Conservation (phyloP, 352 stramenopile species). For the Saprolegnia diclina region DNA sequence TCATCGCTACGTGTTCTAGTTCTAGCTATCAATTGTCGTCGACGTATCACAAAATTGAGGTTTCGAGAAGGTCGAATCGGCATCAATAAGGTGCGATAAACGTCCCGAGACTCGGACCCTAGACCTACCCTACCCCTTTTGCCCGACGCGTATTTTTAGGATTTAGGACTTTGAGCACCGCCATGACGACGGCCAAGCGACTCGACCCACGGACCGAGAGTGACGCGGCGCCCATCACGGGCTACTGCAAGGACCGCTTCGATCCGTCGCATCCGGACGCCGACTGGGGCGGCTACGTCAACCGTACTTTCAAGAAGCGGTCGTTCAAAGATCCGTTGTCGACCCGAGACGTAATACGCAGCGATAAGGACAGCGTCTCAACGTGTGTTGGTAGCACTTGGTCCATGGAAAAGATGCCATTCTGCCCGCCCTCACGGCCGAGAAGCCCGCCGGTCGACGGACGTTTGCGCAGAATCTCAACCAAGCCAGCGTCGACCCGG, state of each 20-base stretch:
- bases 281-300: slow-evolving; percentile 65
- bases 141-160: too few species aligned
- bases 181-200: too few species aligned
- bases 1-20: too few species aligned
- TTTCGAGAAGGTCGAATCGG: too few species aligned
- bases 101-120: too few species aligned
- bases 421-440: slow-evolving; percentile 36
- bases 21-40: too few species aligned
- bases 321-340: slow-evolving; percentile 34
- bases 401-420: slow-evolving; percentile 50
- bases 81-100: too few species aligned
- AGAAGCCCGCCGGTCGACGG: slow-evolving; percentile 39
- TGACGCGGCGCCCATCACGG: neutral
- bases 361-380: neutral
- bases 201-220: neutral
- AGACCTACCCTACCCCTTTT: too few species aligned
- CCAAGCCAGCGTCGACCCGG: slow-evolving; percentile 30
- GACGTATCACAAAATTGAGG: too few species aligned
- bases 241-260: slow-evolving; percentile 55
- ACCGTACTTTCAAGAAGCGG: slow-evolving; percentile 63
- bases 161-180: too few species aligned
- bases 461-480: slow-evolving; percentile 53
- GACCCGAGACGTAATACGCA: slow-evolving; percentile 36
- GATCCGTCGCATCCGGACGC: slow-evolving; percentile 66
- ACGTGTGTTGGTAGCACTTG: neutral